These are phyloP conservation scores for Xerocomus spinulosus DNA, from an alignment of 768 basidiomycete species.

Conservation along the genomic window DNA sequence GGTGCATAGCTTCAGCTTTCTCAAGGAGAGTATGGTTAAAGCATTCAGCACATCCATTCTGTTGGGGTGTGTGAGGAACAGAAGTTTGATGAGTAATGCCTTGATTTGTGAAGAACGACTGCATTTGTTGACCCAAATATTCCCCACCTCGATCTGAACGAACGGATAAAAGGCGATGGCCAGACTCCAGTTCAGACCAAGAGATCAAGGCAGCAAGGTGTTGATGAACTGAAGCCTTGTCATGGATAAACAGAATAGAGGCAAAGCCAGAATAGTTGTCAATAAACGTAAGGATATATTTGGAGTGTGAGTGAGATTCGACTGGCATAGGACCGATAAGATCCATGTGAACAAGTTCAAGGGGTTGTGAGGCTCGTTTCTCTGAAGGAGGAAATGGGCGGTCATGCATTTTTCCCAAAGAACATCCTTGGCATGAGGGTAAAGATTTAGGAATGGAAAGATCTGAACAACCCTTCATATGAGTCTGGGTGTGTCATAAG, in stretches of 20 bases:
- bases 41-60: neutral
- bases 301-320: neutral
- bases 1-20: neutral
- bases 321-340: neutral
- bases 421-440: neutral
- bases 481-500: neutral
- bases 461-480: neutral
- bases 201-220: neutral
- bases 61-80: neutral
- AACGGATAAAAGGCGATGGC: neutral
- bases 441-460: neutral
- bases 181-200: neutral
- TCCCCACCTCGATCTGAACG: neutral
- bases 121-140: neutral
- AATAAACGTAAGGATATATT: neutral
- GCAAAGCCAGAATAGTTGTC: neutral
- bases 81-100: neutral
- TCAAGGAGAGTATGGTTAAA: neutral
- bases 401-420: neutral
- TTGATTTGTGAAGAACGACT: neutral
- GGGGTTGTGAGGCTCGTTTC: neutral
- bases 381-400: neutral
- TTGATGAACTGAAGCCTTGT: neutral
- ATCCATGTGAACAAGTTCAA: neutral
- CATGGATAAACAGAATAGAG: neutral